Evolutionary conservation across 2,329 filamentous ascomycete species (phyloP), one percentile per base, ranked within the genome.

Genomic region (Apiospora hydei): DNA sequence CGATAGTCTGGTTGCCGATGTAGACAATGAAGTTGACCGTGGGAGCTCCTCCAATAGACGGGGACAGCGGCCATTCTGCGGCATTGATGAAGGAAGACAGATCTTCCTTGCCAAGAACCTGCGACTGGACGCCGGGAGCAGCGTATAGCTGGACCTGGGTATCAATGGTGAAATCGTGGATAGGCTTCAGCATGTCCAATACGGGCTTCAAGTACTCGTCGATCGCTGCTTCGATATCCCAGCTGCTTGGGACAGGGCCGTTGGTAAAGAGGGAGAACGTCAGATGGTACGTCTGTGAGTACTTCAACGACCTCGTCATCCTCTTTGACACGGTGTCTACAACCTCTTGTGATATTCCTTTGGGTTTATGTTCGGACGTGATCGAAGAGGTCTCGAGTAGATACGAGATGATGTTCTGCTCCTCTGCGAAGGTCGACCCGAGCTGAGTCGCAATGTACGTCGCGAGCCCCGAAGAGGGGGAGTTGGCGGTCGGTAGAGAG

Each of bases 11-110:
- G 72, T 94, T 91, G 7, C 95, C 94, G 10, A 97, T 91, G 78
- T 96, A 99, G 41, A 98, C 88, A 71, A 98, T 91, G 80, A 99
- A 98, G 83, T 99, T 98, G 79, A 99, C 91, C 0, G 96, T 99
- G 0, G 96, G 96, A 0, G 96, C 96, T 24, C 90, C 91, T 57
- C 95, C 96, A 76, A 99, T 98, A 71, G 94, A 98, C 0, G 96
- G 96, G 74, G 93, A 97, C 3, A 99, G 84, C 0, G 96, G 96
- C 96, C 96, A 99, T 83, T 99, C 96, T 2, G 96, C 96, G 2
- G 96, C 95, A 78, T 99, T 99, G 82, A 99, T 95, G 79, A 99
- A 99, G 1, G 94, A 95, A 49, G 94, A 94, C 1, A 99, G 87
- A 77, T 98, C 95, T 77, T 97, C 93, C 80, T 94, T 95, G 77